phyloP scores from a whole-genome alignment of 1,139 yeast genomes.

The Nakaseomyces uthaithaninus region DNA sequence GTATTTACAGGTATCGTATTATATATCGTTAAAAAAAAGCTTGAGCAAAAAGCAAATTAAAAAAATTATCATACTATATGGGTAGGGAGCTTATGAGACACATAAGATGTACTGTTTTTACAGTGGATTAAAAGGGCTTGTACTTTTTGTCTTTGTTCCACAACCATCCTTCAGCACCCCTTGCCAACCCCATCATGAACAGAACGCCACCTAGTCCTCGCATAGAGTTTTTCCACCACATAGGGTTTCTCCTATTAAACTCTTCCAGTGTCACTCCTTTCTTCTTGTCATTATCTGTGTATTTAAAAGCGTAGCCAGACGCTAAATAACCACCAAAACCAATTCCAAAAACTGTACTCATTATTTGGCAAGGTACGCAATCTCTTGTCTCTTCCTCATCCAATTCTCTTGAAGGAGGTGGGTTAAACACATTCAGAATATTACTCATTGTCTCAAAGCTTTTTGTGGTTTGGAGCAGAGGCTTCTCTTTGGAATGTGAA shows the following conservation, averaged over 20 bases:
- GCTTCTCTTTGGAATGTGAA: too few species aligned
- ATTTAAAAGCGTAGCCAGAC: conserved; percentile 43
- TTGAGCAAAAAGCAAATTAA: too few species aligned
- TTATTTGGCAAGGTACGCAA: conserved; percentile 57
- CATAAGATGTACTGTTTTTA: too few species aligned
- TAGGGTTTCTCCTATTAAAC: conserved; percentile 38
- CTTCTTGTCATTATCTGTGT: conserved; percentile 33
- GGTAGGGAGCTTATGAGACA: too few species aligned
- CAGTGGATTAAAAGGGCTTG: conserved; percentile 5
- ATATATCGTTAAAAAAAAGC: too few species aligned
- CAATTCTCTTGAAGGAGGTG: conserved; percentile 42
- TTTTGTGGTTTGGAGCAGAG: too few species aligned
- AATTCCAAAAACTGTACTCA: conserved; percentile 49
- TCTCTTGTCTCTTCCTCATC: conserved; percentile 37
- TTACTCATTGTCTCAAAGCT: conserved; percentile 41
- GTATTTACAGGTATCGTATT: too few species aligned
- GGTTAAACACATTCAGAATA: conserved; percentile 52
- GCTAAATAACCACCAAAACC: conserved; percentile 55
- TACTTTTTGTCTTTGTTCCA: conserved; percentile 36
- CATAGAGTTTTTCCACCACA: conserved; percentile 51
- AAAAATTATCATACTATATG: too few species aligned
- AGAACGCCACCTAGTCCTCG: conserved; percentile 45
- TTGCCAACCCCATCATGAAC: conserved; percentile 45
- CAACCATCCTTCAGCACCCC: conserved; percentile 50
- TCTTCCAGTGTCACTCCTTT: conserved; percentile 31